Evolutionary conservation across 2,329 filamentous ascomycete genomes (phyloP).

Genomic region (Blastomyces percursus): DNA sequence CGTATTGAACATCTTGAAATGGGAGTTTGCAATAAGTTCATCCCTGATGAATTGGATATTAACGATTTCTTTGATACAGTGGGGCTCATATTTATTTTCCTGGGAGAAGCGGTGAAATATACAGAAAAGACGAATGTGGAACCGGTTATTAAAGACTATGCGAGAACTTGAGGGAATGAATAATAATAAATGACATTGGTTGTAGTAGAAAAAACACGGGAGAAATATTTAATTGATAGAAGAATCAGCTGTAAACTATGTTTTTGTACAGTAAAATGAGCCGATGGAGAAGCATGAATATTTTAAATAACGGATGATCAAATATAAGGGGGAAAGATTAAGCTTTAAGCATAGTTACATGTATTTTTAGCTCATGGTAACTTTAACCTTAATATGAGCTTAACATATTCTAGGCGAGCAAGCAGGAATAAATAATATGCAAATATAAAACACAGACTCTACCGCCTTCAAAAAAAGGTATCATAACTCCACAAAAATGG

Average conservation of each 20-base stretch:
- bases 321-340: background rate
- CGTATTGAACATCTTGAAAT: background rate
- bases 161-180: background rate
- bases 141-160: background rate
- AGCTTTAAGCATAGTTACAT: background rate
- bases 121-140: background rate
- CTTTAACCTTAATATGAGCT: background rate
- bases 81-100: background rate
- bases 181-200: too few species aligned
- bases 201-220: too few species aligned
- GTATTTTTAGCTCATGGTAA: background rate
- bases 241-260: too few species aligned
- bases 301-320: background rate
- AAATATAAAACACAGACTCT: background rate
- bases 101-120: background rate
- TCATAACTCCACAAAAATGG: slow-evolving; percentile 4
- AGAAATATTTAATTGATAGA: too few species aligned
- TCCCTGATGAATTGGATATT: background rate
- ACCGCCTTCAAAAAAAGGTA: background rate
- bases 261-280: too few species aligned
- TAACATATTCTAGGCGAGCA: too few species aligned
- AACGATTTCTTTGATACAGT: background rate
- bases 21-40: background rate
- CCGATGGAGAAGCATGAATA: background rate
- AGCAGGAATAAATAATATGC: background rate